Evolutionary conservation across 805 yeast species (phyloP).

Genomic region (Saccharomyces jurei): DNA sequence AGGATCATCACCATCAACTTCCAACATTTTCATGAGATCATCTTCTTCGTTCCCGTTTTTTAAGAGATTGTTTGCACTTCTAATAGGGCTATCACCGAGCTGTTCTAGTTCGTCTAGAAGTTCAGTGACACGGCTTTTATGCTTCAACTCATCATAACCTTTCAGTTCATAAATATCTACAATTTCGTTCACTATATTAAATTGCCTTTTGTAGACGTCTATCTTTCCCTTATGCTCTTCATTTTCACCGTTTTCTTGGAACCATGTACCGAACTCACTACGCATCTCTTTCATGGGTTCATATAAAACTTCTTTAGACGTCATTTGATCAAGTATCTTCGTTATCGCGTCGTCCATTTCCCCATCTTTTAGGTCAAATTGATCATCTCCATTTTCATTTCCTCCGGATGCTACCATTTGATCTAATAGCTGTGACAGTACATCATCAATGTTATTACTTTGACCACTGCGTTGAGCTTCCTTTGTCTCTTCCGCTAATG

Average conservation of each 20-base stretch:
- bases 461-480: constrained; percentile 13
- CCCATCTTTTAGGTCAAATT: constrained; percentile 21
- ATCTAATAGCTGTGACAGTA: constrained; percentile 54
- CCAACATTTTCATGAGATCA: constrained; percentile 19
- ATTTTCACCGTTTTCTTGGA: constrained; percentile 43
- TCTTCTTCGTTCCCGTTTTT: constrained; percentile 8
- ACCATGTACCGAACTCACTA: constrained; percentile 63
- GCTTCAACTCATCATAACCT: constrained; percentile 34
- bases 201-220: constrained; percentile 53
- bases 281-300: constrained; percentile 82
- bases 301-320: constrained; percentile 77
- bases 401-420: constrained; percentile 45
- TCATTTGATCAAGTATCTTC: constrained; percentile 72
- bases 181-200: constrained; percentile 50
- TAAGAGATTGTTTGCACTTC: constrained; percentile 13
- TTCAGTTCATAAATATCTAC: constrained; percentile 59
- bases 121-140: constrained; percentile 18
- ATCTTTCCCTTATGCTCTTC: constrained; percentile 40
- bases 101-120: constrained; percentile 25
- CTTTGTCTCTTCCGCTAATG: constrained; percentile 42
- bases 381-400: constrained; percentile 27
- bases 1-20: constrained; percentile 19
- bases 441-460: constrained; percentile 38
- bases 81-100: constrained; percentile 29
- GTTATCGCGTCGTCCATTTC: constrained; percentile 53